Evolutionary conservation across 441 rosid species (phyloP).

Genomic region (Lepidium campestre): DNA sequence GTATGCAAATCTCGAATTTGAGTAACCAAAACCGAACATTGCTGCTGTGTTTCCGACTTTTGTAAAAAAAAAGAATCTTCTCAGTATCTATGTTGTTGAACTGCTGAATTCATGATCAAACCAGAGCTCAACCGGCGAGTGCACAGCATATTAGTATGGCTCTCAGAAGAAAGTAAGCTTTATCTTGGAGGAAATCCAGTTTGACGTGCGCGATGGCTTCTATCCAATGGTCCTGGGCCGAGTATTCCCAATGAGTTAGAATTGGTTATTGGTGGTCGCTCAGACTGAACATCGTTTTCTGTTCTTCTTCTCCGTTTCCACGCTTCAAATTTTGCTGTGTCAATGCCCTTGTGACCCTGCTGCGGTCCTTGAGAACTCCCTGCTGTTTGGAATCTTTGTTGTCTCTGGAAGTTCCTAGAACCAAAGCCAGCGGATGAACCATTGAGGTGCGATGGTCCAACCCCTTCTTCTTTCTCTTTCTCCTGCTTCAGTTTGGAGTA

Average conservation of each 20-base stretch:
- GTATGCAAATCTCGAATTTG: conserved; percentile 12
- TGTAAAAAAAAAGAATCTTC: neutral
- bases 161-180: conserved; percentile 28
- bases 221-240: conserved; percentile 93
- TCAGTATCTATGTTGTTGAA: conserved; percentile 13
- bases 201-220: conserved; percentile 54
- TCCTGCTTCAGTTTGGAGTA: conserved; percentile 86
- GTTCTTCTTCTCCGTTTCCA: conserved; percentile 83
- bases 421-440: conserved; percentile 44
- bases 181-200: conserved; percentile 59
- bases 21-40: conserved; percentile 8
- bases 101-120: conserved; percentile 3
- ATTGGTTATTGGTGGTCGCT: conserved; percentile 40
- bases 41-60: conserved; percentile 1
- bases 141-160: neutral
- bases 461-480: conserved; percentile 70
- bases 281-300: conserved; percentile 49
- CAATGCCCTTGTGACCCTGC: conserved; percentile 51
- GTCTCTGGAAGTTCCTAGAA: conserved; percentile 42
- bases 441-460: conserved; percentile 64
- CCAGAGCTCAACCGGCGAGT: conserved; percentile 7
- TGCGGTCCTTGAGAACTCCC: conserved; percentile 41
- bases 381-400: conserved; percentile 47
- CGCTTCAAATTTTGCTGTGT: conserved; percentile 68
- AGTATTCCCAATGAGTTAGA: conserved; percentile 88